Percentiles rank a stretch among this genome's conserved stretches.
Evolutionary conservation across 2,329 filamentous ascomycete genomes (phyloP).

Genomic region (Colletotrichum sublineola): DNA sequence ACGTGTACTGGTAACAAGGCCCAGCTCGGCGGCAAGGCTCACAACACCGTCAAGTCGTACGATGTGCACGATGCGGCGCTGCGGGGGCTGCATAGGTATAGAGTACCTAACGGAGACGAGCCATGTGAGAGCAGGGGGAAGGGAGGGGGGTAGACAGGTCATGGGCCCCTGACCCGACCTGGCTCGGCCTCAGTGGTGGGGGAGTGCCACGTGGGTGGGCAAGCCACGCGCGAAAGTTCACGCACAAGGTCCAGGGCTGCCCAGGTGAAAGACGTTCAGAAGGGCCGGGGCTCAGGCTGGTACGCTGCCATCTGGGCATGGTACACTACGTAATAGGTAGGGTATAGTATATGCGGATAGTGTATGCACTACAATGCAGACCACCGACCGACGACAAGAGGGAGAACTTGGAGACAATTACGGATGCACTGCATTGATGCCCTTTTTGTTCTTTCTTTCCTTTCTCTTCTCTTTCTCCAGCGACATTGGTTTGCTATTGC

Average conservation of each 20-base stretch:
- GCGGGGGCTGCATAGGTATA: background rate
- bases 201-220: slow-evolving; percentile 39
- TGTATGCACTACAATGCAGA: background rate
- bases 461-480: background rate
- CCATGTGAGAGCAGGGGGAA: background rate
- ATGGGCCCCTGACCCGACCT: slow-evolving; percentile 11
- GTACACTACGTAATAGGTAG: no score
- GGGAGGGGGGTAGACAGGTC: background rate
- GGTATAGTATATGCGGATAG: no score
- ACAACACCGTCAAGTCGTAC: background rate
- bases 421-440: no score
- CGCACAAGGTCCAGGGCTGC: slow-evolving; percentile 24
- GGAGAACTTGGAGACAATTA: no score
- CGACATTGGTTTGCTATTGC: no score
- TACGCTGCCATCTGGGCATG: background rate
- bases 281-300: slow-evolving; percentile 17
- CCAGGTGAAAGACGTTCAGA: slow-evolving; percentile 6
- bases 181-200: slow-evolving; percentile 32
- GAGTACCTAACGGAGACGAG: background rate
- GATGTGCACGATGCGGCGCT: background rate
- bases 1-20: background rate
- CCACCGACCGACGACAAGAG: background rate
- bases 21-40: background rate
- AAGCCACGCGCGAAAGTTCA: slow-evolving; percentile 31
- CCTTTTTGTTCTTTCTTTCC: background rate